Conservation (phyloP, 2,329 filamentous ascomycete genomes). For the Colletotrichum zoysiae region DNA sequence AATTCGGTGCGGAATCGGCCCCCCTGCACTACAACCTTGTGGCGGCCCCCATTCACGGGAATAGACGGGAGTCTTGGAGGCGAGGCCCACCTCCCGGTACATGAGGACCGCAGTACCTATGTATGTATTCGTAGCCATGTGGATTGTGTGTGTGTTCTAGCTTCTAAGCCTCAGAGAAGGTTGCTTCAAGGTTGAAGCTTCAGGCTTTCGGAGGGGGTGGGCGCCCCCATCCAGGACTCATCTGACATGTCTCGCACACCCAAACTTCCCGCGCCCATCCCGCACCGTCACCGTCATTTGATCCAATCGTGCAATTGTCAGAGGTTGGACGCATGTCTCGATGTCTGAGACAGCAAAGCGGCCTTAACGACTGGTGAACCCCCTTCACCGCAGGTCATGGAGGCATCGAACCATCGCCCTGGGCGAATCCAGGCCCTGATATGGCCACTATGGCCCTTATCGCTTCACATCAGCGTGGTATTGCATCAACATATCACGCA, state of each 20-base stretch:
- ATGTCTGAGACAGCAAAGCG: slow-evolving; percentile 24
- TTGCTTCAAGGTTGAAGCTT: slow-evolving; percentile 1
- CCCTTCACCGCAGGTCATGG: slow-evolving; percentile 41
- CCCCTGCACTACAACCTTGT: slow-evolving; percentile 4
- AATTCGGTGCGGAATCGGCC: slow-evolving; percentile 26
- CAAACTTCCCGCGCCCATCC: slow-evolving; percentile 33
- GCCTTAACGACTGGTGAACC: slow-evolving; percentile 3
- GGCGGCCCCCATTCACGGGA: slow-evolving; percentile 26
- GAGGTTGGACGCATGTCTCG: slow-evolving; percentile 36
- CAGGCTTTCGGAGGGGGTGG: neutral
- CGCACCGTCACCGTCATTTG: slow-evolving; percentile 41
- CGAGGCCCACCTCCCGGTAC: slow-evolving; percentile 16
- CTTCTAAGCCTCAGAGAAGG: neutral
- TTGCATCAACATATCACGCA: slow-evolving; percentile 8
- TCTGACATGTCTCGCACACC: slow-evolving; percentile 35
- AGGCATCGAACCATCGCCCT: neutral
- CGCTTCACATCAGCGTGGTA: slow-evolving; percentile 8
- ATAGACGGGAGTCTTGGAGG: slow-evolving; percentile 33
- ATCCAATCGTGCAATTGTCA: slow-evolving; percentile 28
- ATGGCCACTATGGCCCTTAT: slow-evolving; percentile 11
- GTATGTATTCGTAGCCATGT: neutral
- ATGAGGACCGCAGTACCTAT: neutral
- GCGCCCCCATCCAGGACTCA: slow-evolving; percentile 17
- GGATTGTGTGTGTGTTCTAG: neutral
- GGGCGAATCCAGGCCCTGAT: neutral